These are phyloP conservation scores for Quercus parvula DNA, from an alignment of 306 rosid genomes.

Conservation along the genomic window DNA sequence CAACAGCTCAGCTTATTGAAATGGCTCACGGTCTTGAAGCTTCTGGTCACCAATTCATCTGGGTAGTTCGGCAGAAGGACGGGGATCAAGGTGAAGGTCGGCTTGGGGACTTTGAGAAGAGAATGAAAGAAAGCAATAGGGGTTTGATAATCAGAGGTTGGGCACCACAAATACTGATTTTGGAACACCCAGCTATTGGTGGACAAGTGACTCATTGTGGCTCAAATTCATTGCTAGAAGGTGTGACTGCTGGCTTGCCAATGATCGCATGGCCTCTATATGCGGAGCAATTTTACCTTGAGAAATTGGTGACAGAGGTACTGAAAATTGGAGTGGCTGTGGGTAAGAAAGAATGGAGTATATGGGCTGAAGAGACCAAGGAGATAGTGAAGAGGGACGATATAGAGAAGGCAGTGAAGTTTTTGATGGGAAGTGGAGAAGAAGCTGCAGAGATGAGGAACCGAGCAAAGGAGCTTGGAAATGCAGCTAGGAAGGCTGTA, in stretches of 20 bases:
- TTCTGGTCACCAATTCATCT: conserved; percentile 2
- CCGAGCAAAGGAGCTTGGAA: neutral
- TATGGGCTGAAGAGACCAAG: neutral
- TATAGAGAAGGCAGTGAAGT: neutral
- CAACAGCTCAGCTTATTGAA: conserved; percentile 6
- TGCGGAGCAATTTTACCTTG: neutral
- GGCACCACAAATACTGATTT: neutral
- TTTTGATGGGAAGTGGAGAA: neutral
- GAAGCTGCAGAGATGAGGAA: neutral
- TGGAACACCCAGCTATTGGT: neutral
- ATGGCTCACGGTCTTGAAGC: conserved; percentile 2
- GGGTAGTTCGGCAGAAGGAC: neutral
- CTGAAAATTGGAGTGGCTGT: neutral
- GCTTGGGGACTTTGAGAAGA: neutral
- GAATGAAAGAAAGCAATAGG: neutral
- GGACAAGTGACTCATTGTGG: neutral
- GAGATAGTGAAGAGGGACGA: neutral
- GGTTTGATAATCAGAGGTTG: neutral
- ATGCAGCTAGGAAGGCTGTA: neutral
- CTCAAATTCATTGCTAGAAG: neutral
- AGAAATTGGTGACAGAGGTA: neutral
- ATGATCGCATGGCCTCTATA: neutral
- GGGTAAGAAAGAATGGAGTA: neutral
- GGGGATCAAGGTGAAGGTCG: neutral
- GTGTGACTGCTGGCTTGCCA: neutral